Evolutionary conservation across 805 yeast species (phyloP), one percentile per base, ranked within the genome.

Genomic region (Kluyveromyces starmeri): DNA sequence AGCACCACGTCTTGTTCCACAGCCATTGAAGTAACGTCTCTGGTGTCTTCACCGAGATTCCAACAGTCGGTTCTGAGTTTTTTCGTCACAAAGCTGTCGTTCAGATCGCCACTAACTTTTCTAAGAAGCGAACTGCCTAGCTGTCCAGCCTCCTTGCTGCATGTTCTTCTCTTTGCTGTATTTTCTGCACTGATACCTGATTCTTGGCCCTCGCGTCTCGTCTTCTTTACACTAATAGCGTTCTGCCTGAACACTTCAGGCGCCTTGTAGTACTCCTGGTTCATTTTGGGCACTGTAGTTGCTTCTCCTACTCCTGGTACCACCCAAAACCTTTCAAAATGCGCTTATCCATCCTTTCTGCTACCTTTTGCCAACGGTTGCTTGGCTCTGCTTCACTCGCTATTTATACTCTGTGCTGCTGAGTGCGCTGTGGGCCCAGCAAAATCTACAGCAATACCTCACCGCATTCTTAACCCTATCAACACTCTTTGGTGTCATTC

Each of bases 51-150:
- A 8, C 48, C 41, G 2, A 50, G 16, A 10, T 39, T 35, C 53
- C 53, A 55, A 30, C 45, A 53, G 18, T 47, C 48, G 4, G 57
- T 50, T 23, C 37, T 37, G 9, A 55, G 38, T 38, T 48, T 53
- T 30, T 43, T 44, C 0, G 58, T 50, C 2, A 46, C 44, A 26
- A 46, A 49, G 29, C 33, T 48, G 31, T 51, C 59, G 35, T 55
- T 53, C 32, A 40, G 48, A 19, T 53, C 55, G 12, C 50, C 51
- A 2, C 55, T 49, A 7, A 43, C 49, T 32, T 47, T 50, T 26
- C 57, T 42, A 28, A 54, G 35, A 20, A 40, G 34, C 10, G 51
- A 46, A 5, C 51, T 46, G n/a, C 45, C 43, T 20, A 47, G 29
- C 16, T 40, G 39, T 4, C 50, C 37, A 10, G 37, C 37, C 27